Percentiles rank a stretch among this genome's conserved stretches.
Conservation (phyloP, 306 rosid genomes). For the Coriaria nepalensis region DNA sequence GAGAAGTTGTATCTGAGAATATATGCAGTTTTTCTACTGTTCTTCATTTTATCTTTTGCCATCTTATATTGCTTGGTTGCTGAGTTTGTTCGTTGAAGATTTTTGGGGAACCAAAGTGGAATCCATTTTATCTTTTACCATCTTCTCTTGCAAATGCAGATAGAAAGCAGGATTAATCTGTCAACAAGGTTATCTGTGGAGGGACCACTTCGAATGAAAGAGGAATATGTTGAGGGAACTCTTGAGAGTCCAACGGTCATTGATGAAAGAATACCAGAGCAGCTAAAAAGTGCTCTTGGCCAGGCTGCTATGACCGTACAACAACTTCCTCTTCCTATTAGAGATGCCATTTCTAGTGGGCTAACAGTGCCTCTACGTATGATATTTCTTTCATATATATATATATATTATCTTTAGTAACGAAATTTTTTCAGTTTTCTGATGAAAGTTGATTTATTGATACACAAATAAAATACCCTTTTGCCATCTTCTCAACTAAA, state of each 20-base stretch:
- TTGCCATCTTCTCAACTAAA: background rate
- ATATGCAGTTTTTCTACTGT: background rate
- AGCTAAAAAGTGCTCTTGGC: conserved; percentile 74
- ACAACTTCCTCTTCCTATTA: conserved; percentile 72
- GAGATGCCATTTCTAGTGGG: conserved; percentile 57
- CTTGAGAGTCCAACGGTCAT: conserved; percentile 61
- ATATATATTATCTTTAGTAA: background rate
- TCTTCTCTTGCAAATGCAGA: conserved; percentile 31
- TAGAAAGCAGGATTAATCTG: conserved; percentile 55
- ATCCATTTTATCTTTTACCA: background rate
- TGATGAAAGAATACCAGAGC: conserved; percentile 71
- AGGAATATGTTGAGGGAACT: conserved; percentile 78
- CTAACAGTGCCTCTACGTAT: conserved; percentile 76
- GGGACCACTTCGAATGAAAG: conserved; percentile 92
- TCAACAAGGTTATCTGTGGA: conserved; percentile 68
- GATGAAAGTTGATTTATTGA: too few species aligned
- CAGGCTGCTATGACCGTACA: conserved; percentile 60
- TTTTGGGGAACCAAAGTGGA: too few species aligned
- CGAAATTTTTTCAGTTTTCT: too few species aligned
- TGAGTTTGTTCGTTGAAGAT: background rate
- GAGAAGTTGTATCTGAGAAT: background rate
- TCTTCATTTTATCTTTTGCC: conserved; percentile 6
- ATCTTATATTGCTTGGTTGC: conserved; percentile 7
- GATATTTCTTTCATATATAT: conserved; percentile 8
- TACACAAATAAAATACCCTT: too few species aligned